Base-by-base conservation (phyloP, 305 asterid species). In the Fraxinus latifolia region DNA sequence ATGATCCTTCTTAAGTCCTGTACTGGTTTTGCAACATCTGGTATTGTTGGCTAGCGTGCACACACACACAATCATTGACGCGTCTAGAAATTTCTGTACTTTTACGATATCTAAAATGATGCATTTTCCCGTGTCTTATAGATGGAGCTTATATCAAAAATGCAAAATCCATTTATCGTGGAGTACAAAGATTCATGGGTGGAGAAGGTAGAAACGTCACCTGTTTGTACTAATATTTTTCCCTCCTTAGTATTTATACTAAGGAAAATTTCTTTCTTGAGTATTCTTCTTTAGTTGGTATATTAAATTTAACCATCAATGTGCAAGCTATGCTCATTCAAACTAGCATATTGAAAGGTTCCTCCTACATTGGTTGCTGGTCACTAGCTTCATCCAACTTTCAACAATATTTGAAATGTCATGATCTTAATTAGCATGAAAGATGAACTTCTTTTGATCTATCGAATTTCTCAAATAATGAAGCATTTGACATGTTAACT, bases 111-210 rank as follows among this genome's bases (percentile, higher is more conserved):
- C 70, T 33, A 29, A 77, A 65, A 79, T 80, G 62, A 76, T 82
- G 70, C 77, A 81, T 42, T 47, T 58, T 75, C 68, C 31, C 27
- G 72, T 37, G 36, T 33, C 85, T 86, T 88, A 88, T 81, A 95
- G 97, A 93, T 95, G 98, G 97, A 90, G 82, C 97, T 95, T 83
- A 93, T 95, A 77, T 90, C 97, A 39, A 90, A 89, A 82, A 91
- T 95, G 97, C 88, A 82, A 80, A 91, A 93, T 78, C 97, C 96
- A 74, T 95, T 90, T 86, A 89, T 95, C 53, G 97, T 95, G 89
- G 98, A 95, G 90, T 95, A 93, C 88, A 95, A 93, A 87, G 98
- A 95, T 88, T 91, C 98, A 77, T 95, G 98, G 98, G 98, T 95
- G 85, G 98, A 95, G 89, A 95, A 95, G 98, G 98, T 92, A 80